These are phyloP conservation scores for Aristolochia californica DNA, from an alignment of 164 flowering plant species.

Conservation along the genomic window DNA sequence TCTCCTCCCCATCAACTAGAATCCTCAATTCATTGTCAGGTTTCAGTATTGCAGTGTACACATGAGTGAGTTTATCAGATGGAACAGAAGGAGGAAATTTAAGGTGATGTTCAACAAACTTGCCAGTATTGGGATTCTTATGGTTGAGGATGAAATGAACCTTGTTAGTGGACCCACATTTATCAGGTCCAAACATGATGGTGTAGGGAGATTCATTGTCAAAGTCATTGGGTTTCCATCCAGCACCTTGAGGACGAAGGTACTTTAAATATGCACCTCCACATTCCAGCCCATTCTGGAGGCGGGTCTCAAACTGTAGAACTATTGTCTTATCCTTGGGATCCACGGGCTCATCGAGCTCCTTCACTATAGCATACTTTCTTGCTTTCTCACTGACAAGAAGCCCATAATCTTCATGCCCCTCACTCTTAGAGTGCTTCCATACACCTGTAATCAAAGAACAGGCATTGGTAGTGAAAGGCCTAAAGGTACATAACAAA, in stretches of 20 bases:
- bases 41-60: constrained; percentile 74
- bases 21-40: constrained; percentile 62
- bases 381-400: constrained; percentile 91
- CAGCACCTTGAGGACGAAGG: constrained; percentile 95
- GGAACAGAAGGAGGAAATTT: constrained; percentile 86
- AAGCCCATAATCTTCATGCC: constrained; percentile 97
- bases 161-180: constrained; percentile 90
- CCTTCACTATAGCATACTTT: constrained; percentile 93
- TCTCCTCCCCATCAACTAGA: constrained; percentile 87
- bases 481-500: background rate
- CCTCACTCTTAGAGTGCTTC: constrained; percentile 89
- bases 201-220: constrained; percentile 89
- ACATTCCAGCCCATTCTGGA: constrained; percentile 93
- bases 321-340: constrained; percentile 65
- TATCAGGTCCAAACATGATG: constrained; percentile 98
- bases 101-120: constrained; percentile 85
- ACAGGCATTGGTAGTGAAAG: background rate
- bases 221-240: constrained; percentile 76
- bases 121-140: constrained; percentile 88
- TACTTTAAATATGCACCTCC: constrained; percentile 96
- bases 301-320: constrained; percentile 83
- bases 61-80: constrained; percentile 78
- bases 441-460: constrained; percentile 56
- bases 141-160: constrained; percentile 94
- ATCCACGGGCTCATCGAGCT: constrained; percentile 47